A percentile compares a stretch with the other conserved stretches of the same genome.
Evolutionary conservation across 495 filamentous ascomycete genomes (phyloP).

Genomic region (Neurospora pannonica): DNA sequence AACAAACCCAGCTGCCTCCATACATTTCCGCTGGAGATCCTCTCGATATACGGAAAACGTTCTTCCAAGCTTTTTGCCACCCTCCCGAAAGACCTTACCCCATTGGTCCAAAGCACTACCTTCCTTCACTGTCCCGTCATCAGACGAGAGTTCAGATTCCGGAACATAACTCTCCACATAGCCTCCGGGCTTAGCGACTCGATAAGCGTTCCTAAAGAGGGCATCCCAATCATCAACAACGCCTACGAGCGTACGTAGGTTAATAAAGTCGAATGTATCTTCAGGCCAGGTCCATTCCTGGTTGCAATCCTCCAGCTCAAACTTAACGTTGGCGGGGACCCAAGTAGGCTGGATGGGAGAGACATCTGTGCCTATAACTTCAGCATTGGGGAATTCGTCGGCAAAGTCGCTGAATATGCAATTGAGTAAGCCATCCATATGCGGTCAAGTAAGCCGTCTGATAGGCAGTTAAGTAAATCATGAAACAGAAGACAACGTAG

Average conservation of each 20-base stretch:
- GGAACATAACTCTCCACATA: slow-evolving; percentile 17
- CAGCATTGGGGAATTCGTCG: slow-evolving; percentile 41
- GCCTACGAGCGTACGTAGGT: slow-evolving; percentile 46
- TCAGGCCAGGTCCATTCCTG: slow-evolving; percentile 39
- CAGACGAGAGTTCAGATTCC: slow-evolving; percentile 9
- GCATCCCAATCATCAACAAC: slow-evolving; percentile 48
- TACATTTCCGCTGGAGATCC: slow-evolving; percentile 44
- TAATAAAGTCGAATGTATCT: slow-evolving; percentile 53
- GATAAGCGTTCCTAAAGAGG: slow-evolving; percentile 25
- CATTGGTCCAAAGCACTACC: slow-evolving; percentile 24
- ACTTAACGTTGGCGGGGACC: slow-evolving; percentile 39
- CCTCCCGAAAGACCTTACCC: slow-evolving; percentile 16
- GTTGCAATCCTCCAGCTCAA: slow-evolving; percentile 48
- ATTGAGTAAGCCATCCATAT: background rate
- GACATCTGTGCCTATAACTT: slow-evolving; percentile 54
- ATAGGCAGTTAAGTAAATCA: background rate
- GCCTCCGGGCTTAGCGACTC: slow-evolving; percentile 28
- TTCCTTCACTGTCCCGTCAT: slow-evolving; percentile 15
- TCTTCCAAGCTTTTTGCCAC: slow-evolving; percentile 8
- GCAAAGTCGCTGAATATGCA: slow-evolving; percentile 8
- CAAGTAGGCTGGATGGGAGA: slow-evolving; percentile 43
- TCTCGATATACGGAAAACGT: slow-evolving; percentile 10
- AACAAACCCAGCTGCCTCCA: slow-evolving; percentile 47
- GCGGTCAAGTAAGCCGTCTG: background rate
- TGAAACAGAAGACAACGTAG: background rate